Percentiles rank a stretch among this genome's conserved stretches.
Evolutionary conservation across 768 basidiomycete genomes (phyloP).

Genomic region (Leccinum longicurvipes): DNA sequence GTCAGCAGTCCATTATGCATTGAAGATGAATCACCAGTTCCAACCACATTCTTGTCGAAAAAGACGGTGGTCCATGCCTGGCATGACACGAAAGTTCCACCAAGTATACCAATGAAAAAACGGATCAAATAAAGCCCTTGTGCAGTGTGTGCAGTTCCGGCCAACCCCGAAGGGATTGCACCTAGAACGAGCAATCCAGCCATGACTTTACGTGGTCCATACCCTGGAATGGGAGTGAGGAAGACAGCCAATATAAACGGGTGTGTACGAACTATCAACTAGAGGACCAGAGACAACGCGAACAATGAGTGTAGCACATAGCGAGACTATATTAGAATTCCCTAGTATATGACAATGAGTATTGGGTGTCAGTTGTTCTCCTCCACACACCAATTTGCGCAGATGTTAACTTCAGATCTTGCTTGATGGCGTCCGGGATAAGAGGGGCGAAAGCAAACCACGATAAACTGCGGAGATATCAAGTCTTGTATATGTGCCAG

Average conservation of each 20-base stretch:
- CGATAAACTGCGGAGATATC: constrained; percentile 25
- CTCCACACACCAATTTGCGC: constrained; percentile 38
- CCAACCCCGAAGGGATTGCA: constrained; percentile 57
- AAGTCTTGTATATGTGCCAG: background rate
- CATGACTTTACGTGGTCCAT: constrained; percentile 55
- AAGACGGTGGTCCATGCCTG: constrained; percentile 60
- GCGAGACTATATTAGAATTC: constrained; percentile 49
- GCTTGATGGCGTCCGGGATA: constrained; percentile 51
- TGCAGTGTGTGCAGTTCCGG: constrained; percentile 45
- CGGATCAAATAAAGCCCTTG: constrained; percentile 42
- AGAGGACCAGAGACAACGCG: constrained; percentile 49
- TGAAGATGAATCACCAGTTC: constrained; percentile 23
- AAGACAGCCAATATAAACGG: background rate
- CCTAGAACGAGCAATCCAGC: constrained; percentile 50
- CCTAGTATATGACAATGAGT: constrained; percentile 20
- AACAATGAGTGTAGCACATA: constrained; percentile 47
- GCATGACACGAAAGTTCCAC: constrained; percentile 59
- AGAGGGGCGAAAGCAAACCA: constrained; percentile 67
- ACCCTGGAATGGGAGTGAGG: constrained; percentile 20
- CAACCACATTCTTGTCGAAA: constrained; percentile 50
- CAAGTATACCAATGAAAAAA: constrained; percentile 60
- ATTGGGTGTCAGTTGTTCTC: background rate
- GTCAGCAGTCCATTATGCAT: constrained; percentile 9
- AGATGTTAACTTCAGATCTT: constrained; percentile 47
- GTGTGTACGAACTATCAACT: constrained; percentile 35